Evolutionary conservation across 2,329 filamentous ascomycete genomes (phyloP), one percentile per base, ranked within the genome.

Genomic region (Westerdykella ornata): DNA sequence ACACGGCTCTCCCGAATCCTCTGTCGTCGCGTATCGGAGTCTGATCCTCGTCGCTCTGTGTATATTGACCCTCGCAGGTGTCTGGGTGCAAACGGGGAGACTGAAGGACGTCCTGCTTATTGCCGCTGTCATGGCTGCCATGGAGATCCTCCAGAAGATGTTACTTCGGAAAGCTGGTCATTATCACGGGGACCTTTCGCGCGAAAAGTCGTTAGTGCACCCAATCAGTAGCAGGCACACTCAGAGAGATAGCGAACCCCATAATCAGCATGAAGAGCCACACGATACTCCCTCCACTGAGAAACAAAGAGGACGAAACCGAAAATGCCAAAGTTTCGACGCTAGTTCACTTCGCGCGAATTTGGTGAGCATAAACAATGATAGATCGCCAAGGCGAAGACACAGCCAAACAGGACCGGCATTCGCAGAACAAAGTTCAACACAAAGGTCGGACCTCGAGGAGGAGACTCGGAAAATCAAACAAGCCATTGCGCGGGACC

Each of bases 391-490:
- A 4, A 7, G 22, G 3, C 22, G 22, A 7, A 26, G 22, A 8
- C 22, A 26, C 22, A 26, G 4, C 22, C 8, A 9, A 26, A 11
- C 12, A 3, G 22, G 22, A 9, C 22, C 22, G 8, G 22, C 22
- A 26, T 4, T 8, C 22, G 7, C 22, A 4, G 22, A 9, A 7
- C 22, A 26, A 17, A 60, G 58, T 3, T 55, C 59, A 36, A 43
- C 53, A 19, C 60, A 63, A 37, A 57, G 59, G 38, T 47, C 57
- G 4, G 52, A 39, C 19, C 38, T 63, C 16, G 51, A 57, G 28
- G 53, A 63, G 36, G 58, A 63, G 28, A 48, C 62, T 42, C 62
- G 57, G 37, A 53, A 48, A 3, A 51, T 58, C 42, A 65, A 59
- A 34, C 53, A 60, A 17, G 54, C 45, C 6, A 43, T 63, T 18